Conservation (phyloP, 495 filamentous ascomycete genomes). For the Echria macrotheca region DNA sequence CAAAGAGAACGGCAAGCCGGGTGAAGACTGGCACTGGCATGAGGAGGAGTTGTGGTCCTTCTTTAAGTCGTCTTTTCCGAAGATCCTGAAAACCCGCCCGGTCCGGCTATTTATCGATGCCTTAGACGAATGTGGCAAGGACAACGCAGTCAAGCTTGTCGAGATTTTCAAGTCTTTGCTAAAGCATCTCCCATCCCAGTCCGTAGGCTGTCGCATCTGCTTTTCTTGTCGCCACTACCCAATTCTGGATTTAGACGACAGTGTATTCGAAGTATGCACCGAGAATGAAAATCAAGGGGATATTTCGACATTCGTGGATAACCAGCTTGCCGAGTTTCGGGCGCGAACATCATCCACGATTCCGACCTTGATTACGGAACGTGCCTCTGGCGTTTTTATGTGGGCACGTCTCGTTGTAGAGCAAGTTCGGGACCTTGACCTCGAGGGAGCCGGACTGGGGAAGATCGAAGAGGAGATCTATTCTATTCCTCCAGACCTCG, state of each 20-base stretch:
- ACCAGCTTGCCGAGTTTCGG: conserved; percentile 2
- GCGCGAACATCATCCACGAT: conserved; percentile 10
- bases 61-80: conserved; percentile 12
- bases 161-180: conserved; percentile 19
- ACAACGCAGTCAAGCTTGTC: conserved; percentile 18
- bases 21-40: conserved; percentile 26
- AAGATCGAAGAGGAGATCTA: conserved; percentile 14
- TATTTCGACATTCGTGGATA: conserved; percentile 27
- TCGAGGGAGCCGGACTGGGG: conserved; percentile 9
- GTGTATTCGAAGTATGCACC: conserved; percentile 20
- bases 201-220: conserved; percentile 25
- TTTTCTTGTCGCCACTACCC: conserved; percentile 37
- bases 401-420: conserved; percentile 31
- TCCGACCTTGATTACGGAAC: conserved; percentile 20
- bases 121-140: conserved; percentile 31
- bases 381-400: conserved; percentile 27
- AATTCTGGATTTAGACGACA: conserved; percentile 20
- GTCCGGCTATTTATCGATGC: conserved; percentile 30
- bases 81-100: conserved; percentile 5
- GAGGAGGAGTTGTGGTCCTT: conserved; percentile 11
- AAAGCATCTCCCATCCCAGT: not conserved
- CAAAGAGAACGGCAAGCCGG: conserved; percentile 12
- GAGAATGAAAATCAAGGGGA: conserved; percentile 26
- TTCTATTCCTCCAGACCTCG: conserved; percentile 21
- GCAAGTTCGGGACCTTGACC: conserved; percentile 13